Evolutionary conservation across 352 stramenopile genomes (phyloP).

Genomic region (Pythium myriotylum): DNA sequence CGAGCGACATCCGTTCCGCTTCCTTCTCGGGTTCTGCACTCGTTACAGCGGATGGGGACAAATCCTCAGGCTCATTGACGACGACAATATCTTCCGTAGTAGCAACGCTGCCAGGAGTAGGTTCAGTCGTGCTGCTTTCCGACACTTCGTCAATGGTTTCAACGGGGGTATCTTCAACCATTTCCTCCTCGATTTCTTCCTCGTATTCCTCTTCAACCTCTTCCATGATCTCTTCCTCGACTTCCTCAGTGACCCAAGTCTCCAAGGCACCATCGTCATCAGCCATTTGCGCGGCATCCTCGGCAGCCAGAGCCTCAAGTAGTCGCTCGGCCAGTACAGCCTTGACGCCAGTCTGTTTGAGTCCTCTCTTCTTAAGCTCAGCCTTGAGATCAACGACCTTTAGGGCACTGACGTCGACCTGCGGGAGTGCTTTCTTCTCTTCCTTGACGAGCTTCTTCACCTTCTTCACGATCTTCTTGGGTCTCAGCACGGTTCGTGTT

Average conservation of each 20-base stretch:
- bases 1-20: constrained; percentile 4
- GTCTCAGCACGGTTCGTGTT: constrained; percentile 39
- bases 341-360: constrained; percentile 59
- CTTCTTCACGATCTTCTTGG: constrained; percentile 29
- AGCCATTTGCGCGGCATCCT: constrained; percentile 37
- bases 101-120: too few species aligned
- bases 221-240: constrained; percentile 34
- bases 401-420: constrained; percentile 32
- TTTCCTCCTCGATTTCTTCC: constrained; percentile 27
- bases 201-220: constrained; percentile 39
- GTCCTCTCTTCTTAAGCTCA: constrained; percentile 61
- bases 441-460: constrained; percentile 29
- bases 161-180: too few species aligned
- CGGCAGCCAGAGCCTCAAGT: constrained; percentile 44
- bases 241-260: constrained; percentile 30
- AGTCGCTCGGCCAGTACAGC: constrained; percentile 49
- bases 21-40: neutral
- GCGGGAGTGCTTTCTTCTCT: constrained; percentile 26
- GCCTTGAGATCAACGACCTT: constrained; percentile 60
- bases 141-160: too few species aligned
- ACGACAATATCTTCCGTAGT: too few species aligned
- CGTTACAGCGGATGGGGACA: too few species aligned
- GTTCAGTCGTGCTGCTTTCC: too few species aligned
- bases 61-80: constrained; percentile 1
- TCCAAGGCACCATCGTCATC: constrained; percentile 39